Evolutionary conservation across 2,329 filamentous ascomycete species (phyloP).

Genomic region (Sphaceloma murrayae): DNA sequence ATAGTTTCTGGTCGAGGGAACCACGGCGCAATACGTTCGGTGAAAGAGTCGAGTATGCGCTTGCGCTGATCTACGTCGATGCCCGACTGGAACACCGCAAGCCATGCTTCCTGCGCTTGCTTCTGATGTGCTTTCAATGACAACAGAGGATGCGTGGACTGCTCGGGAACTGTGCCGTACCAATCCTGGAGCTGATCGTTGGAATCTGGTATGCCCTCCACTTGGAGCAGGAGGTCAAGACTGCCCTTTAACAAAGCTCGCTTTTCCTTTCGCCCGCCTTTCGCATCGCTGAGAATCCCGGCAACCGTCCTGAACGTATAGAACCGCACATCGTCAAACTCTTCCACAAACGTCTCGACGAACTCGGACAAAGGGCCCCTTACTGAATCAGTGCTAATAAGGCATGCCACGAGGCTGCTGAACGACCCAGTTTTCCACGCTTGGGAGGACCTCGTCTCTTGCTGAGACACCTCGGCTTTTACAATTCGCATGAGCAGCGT

Average conservation of each 20-base stretch:
- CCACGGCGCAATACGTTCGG: slow-evolving; percentile 74
- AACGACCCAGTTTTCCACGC: slow-evolving; percentile 58
- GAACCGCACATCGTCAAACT: slow-evolving; percentile 76
- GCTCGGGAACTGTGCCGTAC: slow-evolving; percentile 55
- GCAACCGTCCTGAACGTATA: slow-evolving; percentile 67
- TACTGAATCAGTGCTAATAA: slow-evolving; percentile 51
- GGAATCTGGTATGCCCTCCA: slow-evolving; percentile 62
- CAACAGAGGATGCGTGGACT: slow-evolving; percentile 56
- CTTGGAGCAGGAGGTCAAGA: slow-evolving; percentile 46
- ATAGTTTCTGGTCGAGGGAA: slow-evolving; percentile 80
- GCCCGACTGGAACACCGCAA: slow-evolving; percentile 60
- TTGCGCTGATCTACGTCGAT: slow-evolving; percentile 70
- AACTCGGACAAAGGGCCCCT: slow-evolving; percentile 61
- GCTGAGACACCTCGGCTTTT: slow-evolving; percentile 62
- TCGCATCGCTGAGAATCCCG: slow-evolving; percentile 41
- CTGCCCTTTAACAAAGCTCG: neutral
- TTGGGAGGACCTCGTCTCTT: slow-evolving; percentile 42
- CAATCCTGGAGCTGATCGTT: slow-evolving; percentile 59
- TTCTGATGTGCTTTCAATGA: slow-evolving; percentile 65
- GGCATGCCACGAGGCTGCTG: slow-evolving; percentile 49
- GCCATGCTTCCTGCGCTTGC: slow-evolving; percentile 77
- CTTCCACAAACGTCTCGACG: slow-evolving; percentile 64
- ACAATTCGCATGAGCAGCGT: slow-evolving; percentile 74
- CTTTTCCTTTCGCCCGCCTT: no score
- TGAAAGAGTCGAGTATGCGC: slow-evolving; percentile 62